phyloP scores from a whole-genome alignment of 805 yeast species.

The Hanseniaspora mollemarum region DNA sequence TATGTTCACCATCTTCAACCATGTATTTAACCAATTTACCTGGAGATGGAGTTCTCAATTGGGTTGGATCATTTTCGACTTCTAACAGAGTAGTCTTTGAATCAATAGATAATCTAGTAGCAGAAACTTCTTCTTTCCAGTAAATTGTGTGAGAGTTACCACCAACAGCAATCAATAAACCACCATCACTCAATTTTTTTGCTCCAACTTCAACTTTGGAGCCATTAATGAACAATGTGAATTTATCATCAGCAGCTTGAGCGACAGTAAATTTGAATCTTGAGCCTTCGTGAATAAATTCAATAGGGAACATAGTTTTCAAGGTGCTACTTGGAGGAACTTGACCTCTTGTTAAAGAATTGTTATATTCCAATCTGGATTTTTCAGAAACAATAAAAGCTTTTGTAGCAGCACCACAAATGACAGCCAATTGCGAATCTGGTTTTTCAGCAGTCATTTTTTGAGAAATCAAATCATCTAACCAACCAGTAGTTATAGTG shows the following conservation, averaged over 20 bases:
- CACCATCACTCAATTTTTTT: slow-evolving; percentile 87
- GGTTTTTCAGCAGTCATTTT: slow-evolving; percentile 96
- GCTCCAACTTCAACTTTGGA: slow-evolving; percentile 80
- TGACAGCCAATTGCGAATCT: slow-evolving; percentile 76
- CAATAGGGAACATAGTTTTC: slow-evolving; percentile 82
- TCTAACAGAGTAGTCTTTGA: slow-evolving; percentile 89
- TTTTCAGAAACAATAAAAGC: slow-evolving; percentile 73
- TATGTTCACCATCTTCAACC: slow-evolving; percentile 92
- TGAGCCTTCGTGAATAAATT: slow-evolving; percentile 87
- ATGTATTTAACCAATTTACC: slow-evolving; percentile 91
- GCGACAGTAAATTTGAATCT: slow-evolving; percentile 94
- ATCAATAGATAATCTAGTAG: slow-evolving; percentile 89
- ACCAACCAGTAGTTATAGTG: slow-evolving; percentile 97
- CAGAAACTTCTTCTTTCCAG: slow-evolving; percentile 96
- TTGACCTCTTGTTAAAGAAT: slow-evolving; percentile 88
- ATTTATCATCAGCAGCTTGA: slow-evolving; percentile 72
- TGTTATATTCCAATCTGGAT: slow-evolving; percentile 54
- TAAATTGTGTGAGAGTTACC: slow-evolving; percentile 92
- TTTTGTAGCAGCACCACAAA: slow-evolving; percentile 97
- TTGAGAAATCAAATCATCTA: slow-evolving; percentile 87
- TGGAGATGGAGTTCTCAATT: slow-evolving; percentile 95
- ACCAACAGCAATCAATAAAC: slow-evolving; percentile 72
- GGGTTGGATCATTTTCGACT: slow-evolving; percentile 96
- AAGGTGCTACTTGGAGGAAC: slow-evolving; percentile 73
- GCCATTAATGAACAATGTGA: slow-evolving; percentile 87